Conservation (phyloP, 2,329 filamentous ascomycete genomes). For the Monosporascus cannonballus region DNA sequence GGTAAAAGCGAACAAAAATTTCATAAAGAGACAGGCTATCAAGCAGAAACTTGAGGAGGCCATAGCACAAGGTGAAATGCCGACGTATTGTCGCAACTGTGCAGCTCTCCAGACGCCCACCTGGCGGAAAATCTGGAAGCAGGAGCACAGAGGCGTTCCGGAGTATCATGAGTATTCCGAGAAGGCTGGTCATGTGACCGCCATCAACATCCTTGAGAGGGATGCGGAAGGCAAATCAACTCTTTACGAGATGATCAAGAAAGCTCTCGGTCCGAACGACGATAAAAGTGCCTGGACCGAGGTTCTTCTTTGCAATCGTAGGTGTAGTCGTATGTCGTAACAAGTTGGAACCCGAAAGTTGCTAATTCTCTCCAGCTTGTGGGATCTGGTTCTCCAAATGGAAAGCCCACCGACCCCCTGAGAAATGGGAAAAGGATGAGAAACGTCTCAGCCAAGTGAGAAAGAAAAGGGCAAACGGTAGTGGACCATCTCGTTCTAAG, state of each 20-base stretch:
- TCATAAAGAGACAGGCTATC: conserved; percentile 56
- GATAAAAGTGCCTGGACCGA: conserved; percentile 64
- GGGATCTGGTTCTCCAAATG: conserved; percentile 92
- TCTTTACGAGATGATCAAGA: conserved; percentile 72
- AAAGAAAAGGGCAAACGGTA: conserved; percentile 40
- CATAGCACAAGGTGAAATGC: conserved; percentile 75
- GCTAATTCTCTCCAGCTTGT: conserved; percentile 53
- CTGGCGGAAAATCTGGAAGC: conserved; percentile 90
- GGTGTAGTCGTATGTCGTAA: conserved; percentile 30
- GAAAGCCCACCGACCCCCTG: conserved; percentile 73
- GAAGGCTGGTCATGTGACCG: conserved; percentile 66
- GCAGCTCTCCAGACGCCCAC: conserved; percentile 94
- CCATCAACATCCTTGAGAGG: conserved; percentile 61
- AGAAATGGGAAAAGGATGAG: conserved; percentile 71
- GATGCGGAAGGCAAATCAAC: conserved; percentile 57
- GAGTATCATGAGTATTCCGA: conserved; percentile 65
- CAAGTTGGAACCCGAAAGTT: conserved; percentile 6
- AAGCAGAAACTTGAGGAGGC: conserved; percentile 54
- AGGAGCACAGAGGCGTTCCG: conserved; percentile 64
- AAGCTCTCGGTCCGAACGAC: conserved; percentile 55
- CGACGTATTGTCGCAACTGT: conserved; percentile 86
- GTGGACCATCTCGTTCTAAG: conserved; percentile 36
- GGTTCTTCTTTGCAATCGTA: conserved; percentile 80
- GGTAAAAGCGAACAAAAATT: conserved; percentile 53
- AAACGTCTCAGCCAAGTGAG: conserved; percentile 46